Percentiles rank a stretch among this genome's conserved stretches.
phyloP scores from a whole-genome alignment of 768 basidiomycete genomes.

The Amylocystis lapponica region DNA sequence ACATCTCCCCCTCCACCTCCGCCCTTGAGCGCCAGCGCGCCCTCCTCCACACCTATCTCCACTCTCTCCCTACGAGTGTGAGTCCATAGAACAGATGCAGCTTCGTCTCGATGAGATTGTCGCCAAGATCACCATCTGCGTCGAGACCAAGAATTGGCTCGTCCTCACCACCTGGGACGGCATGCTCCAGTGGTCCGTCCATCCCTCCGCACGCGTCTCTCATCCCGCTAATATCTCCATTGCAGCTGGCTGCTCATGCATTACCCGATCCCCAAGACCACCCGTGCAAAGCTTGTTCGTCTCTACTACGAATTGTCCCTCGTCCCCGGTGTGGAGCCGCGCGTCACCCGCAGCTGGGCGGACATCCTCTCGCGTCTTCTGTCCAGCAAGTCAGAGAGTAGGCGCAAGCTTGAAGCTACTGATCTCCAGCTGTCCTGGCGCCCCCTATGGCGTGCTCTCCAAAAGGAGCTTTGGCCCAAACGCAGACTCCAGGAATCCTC shows the following conservation, averaged over 20 bases:
- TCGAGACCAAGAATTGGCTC: slow-evolving; percentile 72
- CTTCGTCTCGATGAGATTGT: slow-evolving; percentile 62
- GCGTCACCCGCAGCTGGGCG: slow-evolving; percentile 67
- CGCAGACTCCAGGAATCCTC: slow-evolving; percentile 51
- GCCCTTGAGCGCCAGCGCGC: slow-evolving; percentile 53
- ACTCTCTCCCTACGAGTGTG: slow-evolving; percentile 71
- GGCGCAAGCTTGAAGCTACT: slow-evolving; percentile 57
- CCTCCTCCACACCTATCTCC: slow-evolving; percentile 59
- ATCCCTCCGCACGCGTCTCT: slow-evolving; percentile 1
- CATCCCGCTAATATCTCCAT: neutral
- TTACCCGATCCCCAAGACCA: slow-evolving; percentile 66
- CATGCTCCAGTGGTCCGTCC: slow-evolving; percentile 64
- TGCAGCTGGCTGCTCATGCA: slow-evolving; percentile 75
- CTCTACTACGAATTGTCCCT: slow-evolving; percentile 79
- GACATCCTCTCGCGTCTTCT: slow-evolving; percentile 73
- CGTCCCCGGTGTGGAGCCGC: slow-evolving; percentile 69
- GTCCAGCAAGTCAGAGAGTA: slow-evolving; percentile 55
- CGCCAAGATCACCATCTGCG: slow-evolving; percentile 60
- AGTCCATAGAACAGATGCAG: slow-evolving; percentile 68
- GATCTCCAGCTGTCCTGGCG: slow-evolving; percentile 72
- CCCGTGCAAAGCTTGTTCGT: slow-evolving; percentile 65
- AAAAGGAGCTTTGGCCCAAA: slow-evolving; percentile 74
- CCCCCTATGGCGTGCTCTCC: slow-evolving; percentile 68
- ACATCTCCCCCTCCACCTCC: slow-evolving; percentile 20
- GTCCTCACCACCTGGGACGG: slow-evolving; percentile 75